Conservation (phyloP, 2,329 filamentous ascomycete genomes). For the Nannizzia gypsea region DNA sequence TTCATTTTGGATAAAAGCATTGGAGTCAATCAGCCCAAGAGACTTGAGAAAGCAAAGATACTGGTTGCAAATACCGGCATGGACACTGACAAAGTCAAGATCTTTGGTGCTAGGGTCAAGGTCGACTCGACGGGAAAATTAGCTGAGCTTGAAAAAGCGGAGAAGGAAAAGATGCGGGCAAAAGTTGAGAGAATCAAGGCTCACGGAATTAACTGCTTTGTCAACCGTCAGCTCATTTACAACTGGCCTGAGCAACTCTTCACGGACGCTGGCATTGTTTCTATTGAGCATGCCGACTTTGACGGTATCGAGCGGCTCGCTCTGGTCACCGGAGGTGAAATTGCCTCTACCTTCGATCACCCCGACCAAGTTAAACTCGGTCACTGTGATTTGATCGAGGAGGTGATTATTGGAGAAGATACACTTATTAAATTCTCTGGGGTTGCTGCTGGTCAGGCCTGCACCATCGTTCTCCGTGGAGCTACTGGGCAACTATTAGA, state of each 20-base stretch:
- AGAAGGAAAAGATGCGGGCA: constrained; percentile 98
- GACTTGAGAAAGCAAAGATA: constrained; percentile 96
- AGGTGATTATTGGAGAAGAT: constrained; percentile 96
- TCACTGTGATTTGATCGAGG: constrained; percentile 88
- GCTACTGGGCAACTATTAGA: constrained; percentile 95
- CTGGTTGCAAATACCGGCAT: constrained; percentile 95
- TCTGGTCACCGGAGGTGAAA: constrained; percentile 92
- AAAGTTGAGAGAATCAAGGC: constrained; percentile 99
- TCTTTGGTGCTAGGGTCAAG: constrained; percentile 94
- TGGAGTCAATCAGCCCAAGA: constrained; percentile 95
- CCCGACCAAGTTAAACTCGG: constrained; percentile 94
- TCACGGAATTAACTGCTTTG: constrained; percentile 99
- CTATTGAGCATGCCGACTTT: constrained; percentile 97
- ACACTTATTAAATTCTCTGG: constrained; percentile 96
- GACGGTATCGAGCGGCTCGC: constrained; percentile 93
- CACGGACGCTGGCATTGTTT: constrained; percentile 93
- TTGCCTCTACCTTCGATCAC: constrained; percentile 94
- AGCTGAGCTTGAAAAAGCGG: constrained; percentile 95
- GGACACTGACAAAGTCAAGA: constrained; percentile 99
- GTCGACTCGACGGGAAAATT: constrained; percentile 92
- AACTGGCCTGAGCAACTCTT: constrained; percentile 99
- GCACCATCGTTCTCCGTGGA: constrained; percentile 90
- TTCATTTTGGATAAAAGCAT: constrained; percentile 99
- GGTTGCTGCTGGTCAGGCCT: constrained; percentile 83
- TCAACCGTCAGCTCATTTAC: constrained; percentile 98